Conservation (phyloP, 345 rosid species). For the Eutrema japonicum region DNA sequence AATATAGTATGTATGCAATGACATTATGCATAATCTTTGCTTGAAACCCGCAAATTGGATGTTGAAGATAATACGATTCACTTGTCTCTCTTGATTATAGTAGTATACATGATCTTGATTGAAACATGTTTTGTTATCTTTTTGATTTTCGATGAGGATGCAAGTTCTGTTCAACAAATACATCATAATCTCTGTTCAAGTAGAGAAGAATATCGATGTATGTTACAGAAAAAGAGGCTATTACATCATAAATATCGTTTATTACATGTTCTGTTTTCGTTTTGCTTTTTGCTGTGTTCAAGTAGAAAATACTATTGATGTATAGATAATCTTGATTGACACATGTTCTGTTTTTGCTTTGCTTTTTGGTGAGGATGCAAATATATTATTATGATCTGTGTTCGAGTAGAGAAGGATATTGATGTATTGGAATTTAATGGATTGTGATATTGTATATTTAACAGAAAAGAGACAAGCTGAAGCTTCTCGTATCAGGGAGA, state of each 20-base stretch:
- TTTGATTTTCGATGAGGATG: neutral
- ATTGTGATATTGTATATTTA: conserved; percentile 1
- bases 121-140: conserved; percentile 4
- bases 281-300: neutral
- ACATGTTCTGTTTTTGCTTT: conserved; percentile 11
- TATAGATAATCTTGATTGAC: neutral
- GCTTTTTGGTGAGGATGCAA: neutral
- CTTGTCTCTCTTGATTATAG: too few relatives aligned
- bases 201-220: neutral
- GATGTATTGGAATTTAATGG: neutral
- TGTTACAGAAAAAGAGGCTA: too few relatives aligned
- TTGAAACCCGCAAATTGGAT: too few relatives aligned
- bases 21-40: too few relatives aligned
- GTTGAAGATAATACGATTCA: too few relatives aligned
- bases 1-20: too few relatives aligned
- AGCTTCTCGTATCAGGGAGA: conserved; percentile 90
- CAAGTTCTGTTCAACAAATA: neutral
- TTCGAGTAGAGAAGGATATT: neutral
- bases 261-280: too few relatives aligned
- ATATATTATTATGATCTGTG: neutral
- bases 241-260: too few relatives aligned
- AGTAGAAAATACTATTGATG: neutral
- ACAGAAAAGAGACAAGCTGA: conserved; percentile 97
- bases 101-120: neutral
- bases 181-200: conserved; percentile 9